Evolutionary conservation across 345 rosid species (phyloP).

Genomic region (Bruguiera sexangula): DNA sequence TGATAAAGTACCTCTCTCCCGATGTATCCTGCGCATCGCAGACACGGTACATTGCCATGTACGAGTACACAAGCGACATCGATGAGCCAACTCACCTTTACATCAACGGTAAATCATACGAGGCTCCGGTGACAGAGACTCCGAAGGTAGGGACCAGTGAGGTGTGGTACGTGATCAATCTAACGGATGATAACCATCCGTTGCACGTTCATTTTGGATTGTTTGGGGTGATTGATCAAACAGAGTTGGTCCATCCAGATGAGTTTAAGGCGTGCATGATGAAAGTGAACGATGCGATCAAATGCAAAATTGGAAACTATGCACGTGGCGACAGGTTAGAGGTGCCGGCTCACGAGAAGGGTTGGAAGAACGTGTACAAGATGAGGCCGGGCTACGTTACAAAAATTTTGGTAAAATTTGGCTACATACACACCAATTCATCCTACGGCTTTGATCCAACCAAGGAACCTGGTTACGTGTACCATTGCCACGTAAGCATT

Average conservation of each 20-base stretch:
- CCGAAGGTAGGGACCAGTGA: constrained; percentile 67
- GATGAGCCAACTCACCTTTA: constrained; percentile 79
- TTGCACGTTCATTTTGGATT: constrained; percentile 82
- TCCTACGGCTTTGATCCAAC: constrained; percentile 76
- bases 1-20: constrained; percentile 49
- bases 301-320: constrained; percentile 48
- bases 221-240: constrained; percentile 69
- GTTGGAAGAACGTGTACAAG: constrained; percentile 98
- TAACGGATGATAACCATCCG: constrained; percentile 88
- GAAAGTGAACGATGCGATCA: constrained; percentile 53
- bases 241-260: constrained; percentile 33
- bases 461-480: constrained; percentile 77
- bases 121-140: constrained; percentile 54
- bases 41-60: constrained; percentile 73
- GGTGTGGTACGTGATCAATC: constrained; percentile 84
- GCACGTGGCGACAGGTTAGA: constrained; percentile 51
- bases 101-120: constrained; percentile 64
- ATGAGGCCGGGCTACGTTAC: constrained; percentile 68
- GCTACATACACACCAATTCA: constrained; percentile 59
- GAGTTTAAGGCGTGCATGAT: constrained; percentile 68
- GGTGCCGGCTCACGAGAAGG: constrained; percentile 63
- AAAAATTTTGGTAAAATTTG: constrained; percentile 53
- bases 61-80: constrained; percentile 52
- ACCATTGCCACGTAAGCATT: constrained; percentile 88
- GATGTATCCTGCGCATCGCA: constrained; percentile 37